Conservation (phyloP, 805 yeast species). For the Trichomonascus vanleenenianus region DNA sequence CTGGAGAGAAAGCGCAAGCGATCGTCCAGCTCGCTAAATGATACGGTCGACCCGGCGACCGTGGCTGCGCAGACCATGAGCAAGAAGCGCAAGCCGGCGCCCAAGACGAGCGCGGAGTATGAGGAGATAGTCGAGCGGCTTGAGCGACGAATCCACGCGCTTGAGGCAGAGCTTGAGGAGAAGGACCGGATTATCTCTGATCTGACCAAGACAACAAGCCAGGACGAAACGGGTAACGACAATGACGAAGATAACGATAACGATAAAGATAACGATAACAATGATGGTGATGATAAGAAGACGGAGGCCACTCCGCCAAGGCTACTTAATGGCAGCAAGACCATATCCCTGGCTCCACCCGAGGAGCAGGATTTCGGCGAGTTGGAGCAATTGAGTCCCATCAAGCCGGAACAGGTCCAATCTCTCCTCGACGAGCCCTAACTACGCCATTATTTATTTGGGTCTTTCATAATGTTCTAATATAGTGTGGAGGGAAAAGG, state of each 20-base stretch:
- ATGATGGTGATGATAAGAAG: conserved; percentile 6
- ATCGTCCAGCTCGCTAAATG: neutral
- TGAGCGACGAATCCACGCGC: conserved; percentile 3
- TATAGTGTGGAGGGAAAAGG: too few relatives aligned
- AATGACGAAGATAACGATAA: conserved; percentile 2
- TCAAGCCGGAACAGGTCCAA: conserved; percentile 3
- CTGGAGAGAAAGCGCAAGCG: conserved; percentile 10
- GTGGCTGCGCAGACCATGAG: neutral
- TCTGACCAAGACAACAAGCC: neutral
- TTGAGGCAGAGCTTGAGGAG: conserved; percentile 6
- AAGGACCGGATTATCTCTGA: conserved; percentile 2
- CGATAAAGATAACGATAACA: conserved; percentile 5
- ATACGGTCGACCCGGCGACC: neutral
- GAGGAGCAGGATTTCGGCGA: conserved; percentile 2
- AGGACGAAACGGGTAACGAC: neutral
- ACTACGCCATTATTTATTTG: too few relatives aligned
- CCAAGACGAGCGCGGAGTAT: conserved; percentile 3
- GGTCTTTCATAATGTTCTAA: too few relatives aligned
- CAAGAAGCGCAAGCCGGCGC: conserved; percentile 4
- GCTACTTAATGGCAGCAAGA: too few relatives aligned
- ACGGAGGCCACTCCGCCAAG: neutral
- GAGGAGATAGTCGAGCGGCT: neutral
- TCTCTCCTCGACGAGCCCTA: conserved; percentile 2
- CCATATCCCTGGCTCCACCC: neutral
- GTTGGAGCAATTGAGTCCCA: conserved; percentile 3